phyloP scores from a whole-genome alignment of 495 filamentous ascomycete species.

The Lasiosphaeria ovina region DNA sequence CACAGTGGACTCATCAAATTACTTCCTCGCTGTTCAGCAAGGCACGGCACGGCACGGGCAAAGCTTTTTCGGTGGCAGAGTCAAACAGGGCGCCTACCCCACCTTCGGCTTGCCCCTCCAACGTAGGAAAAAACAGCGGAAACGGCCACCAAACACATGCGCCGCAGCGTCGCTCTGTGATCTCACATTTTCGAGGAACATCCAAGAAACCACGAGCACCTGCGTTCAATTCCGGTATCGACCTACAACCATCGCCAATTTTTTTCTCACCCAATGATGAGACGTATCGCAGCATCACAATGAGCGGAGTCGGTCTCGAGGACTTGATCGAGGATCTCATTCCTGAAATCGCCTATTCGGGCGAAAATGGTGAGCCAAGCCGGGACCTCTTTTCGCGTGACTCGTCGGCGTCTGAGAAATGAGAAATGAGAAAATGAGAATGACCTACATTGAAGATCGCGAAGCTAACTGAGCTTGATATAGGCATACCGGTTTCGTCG shows the following conservation, averaged over 20 bases:
- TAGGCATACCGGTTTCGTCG: conserved; percentile 27
- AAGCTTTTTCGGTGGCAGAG: background rate
- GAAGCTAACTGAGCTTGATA: conserved; percentile 16
- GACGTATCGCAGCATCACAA: conserved; percentile 32
- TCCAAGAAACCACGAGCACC: conserved; percentile 19
- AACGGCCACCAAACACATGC: background rate
- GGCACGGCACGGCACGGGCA: background rate
- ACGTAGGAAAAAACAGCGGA: background rate
- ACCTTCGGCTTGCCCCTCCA: conserved; percentile 7
- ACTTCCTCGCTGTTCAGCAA: background rate
- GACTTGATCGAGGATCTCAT: conserved; percentile 69
- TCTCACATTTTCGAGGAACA: background rate
- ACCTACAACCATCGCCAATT: conserved; percentile 5
- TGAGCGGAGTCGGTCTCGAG: conserved; percentile 63
- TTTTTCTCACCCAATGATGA: conserved; percentile 31
- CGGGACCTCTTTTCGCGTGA: background rate
- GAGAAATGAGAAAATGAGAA: conserved; percentile 1
- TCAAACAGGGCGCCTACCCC: conserved; percentile 4
- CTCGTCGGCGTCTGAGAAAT: background rate
- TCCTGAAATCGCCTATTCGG: conserved; percentile 65
- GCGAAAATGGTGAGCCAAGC: conserved; percentile 62
- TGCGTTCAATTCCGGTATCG: conserved; percentile 27
- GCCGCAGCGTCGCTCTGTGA: background rate
- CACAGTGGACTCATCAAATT: too few relatives aligned
- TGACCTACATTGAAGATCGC: background rate